Percentiles rank a stretch among this genome's conserved stretches.
Conservation (phyloP, 805 yeast genomes). For the Scheffersomyces ergatensis region DNA sequence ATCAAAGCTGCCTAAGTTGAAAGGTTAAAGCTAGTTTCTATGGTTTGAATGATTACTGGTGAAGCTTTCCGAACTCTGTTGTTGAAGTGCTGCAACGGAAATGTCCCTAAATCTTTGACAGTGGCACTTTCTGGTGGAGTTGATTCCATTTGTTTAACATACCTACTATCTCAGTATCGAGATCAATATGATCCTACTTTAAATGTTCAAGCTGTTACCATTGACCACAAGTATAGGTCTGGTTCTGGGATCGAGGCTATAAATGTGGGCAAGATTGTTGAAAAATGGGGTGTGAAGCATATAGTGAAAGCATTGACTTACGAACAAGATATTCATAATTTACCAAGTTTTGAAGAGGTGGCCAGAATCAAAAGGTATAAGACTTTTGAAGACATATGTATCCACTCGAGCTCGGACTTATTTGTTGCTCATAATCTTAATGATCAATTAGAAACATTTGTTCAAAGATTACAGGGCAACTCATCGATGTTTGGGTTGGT, state of each 20-base stretch:
- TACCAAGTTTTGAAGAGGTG: slow-evolving; percentile 50
- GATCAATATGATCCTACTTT: slow-evolving; percentile 23
- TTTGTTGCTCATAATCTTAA: slow-evolving; percentile 67
- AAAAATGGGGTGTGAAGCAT: slow-evolving; percentile 34
- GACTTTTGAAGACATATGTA: slow-evolving; percentile 42
- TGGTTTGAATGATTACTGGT: slow-evolving; percentile 9
- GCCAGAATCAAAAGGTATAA: slow-evolving; percentile 58
- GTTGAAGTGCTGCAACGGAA: slow-evolving; percentile 3
- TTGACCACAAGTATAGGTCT: slow-evolving; percentile 59
- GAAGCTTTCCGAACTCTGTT: slow-evolving; percentile 13
- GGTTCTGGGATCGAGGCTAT: slow-evolving; percentile 52
- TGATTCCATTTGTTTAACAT: slow-evolving; percentile 71
- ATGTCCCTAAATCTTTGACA: slow-evolving; percentile 31
- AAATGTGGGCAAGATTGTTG: slow-evolving; percentile 29
- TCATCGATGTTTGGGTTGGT: slow-evolving; percentile 52
- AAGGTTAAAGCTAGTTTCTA: no score
- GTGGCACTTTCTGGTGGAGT: slow-evolving; percentile 80
- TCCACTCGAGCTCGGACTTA: slow-evolving; percentile 26
- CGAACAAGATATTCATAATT: slow-evolving; percentile 20
- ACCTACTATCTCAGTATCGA: slow-evolving; percentile 41
- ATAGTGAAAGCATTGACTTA: slow-evolving; percentile 24
- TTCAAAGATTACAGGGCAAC: slow-evolving; percentile 47
- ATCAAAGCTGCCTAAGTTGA: no score
- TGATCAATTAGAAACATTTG: slow-evolving; percentile 71
- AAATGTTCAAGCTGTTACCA: slow-evolving; percentile 53